Percentiles rank a stretch among this genome's conserved stretches.
Conservation (phyloP, 306 rosid species). For the Rubus parviflorus region DNA sequence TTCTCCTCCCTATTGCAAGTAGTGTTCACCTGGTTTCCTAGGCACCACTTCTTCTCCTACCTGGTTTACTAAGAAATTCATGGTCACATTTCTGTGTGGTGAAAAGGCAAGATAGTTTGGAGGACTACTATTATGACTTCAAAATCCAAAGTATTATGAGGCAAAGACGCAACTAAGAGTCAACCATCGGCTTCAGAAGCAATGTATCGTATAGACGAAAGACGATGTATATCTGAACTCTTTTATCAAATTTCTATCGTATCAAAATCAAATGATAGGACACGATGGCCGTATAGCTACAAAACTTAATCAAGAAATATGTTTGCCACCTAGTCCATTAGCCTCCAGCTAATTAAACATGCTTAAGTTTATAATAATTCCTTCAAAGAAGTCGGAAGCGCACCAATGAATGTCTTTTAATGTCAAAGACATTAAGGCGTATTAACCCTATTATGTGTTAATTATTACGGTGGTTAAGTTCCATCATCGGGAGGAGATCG, state of each 20-base stretch:
- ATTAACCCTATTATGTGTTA: neutral
- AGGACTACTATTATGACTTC: neutral
- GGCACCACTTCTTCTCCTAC: no score
- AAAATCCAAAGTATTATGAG: neutral
- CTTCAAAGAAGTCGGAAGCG: neutral
- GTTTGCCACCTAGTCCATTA: neutral
- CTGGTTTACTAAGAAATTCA: no score
- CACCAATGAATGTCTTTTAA: neutral
- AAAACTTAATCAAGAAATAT: neutral
- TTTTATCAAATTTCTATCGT: neutral
- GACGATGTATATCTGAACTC: neutral
- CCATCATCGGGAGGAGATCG: neutral
- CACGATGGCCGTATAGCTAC: conserved; percentile 2
- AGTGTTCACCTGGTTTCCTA: no score
- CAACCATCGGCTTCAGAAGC: neutral
- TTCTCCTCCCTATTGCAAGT: no score
- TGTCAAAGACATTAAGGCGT: neutral
- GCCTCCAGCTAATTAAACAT: neutral
- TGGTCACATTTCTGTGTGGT: no score
- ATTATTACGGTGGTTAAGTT: neutral
- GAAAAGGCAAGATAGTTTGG: neutral
- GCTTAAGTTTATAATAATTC: neutral
- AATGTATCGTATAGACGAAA: neutral
- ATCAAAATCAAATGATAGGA: neutral
- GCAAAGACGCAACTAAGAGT: neutral